phyloP scores from a whole-genome alignment of 169 alveolate species.

The Cryptosporidium sp. region DNA sequence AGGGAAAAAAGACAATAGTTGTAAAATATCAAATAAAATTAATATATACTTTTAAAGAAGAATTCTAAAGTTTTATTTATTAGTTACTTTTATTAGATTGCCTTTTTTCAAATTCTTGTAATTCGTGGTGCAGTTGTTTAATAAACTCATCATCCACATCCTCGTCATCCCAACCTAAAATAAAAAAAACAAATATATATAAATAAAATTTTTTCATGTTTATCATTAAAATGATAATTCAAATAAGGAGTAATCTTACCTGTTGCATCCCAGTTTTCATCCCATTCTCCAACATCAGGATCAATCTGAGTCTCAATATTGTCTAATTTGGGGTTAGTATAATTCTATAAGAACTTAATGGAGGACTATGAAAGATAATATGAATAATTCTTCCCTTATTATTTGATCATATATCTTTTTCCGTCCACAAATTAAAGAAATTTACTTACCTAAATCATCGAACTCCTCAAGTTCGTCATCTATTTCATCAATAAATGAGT shows the following conservation, averaged over 20 bases:
- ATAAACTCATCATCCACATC: slow-evolving; percentile 72
- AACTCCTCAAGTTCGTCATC: slow-evolving; percentile 74
- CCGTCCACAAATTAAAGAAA: neutral
- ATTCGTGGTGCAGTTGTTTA: slow-evolving; percentile 60
- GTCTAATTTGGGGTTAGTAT: neutral
- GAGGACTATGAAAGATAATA: neutral
- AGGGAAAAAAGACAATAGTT: neutral
- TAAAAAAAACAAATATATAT: neutral
- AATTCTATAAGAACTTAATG: neutral
- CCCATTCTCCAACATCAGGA: slow-evolving; percentile 74
- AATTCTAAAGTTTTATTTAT: neutral
- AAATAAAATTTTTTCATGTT: neutral
- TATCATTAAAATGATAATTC: neutral
- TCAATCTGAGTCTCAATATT: slow-evolving; percentile 61
- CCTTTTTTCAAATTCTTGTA: slow-evolving; percentile 68
- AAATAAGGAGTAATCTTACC: slow-evolving; percentile 21
- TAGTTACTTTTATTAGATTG: slow-evolving; percentile 8
- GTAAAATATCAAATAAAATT: neutral
- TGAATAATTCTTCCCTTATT: neutral
- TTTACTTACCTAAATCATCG: slow-evolving; percentile 57
- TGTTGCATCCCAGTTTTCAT: slow-evolving; percentile 72
- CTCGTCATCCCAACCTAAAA: slow-evolving; percentile 75
- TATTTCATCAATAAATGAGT: slow-evolving; percentile 51
- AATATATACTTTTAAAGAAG: slow-evolving; percentile 3
- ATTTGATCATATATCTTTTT: neutral